These are phyloP conservation scores for Hanseniaspora uvarum DNA, from an alignment of 1,139 yeast genomes.

Conservation along the genomic window DNA sequence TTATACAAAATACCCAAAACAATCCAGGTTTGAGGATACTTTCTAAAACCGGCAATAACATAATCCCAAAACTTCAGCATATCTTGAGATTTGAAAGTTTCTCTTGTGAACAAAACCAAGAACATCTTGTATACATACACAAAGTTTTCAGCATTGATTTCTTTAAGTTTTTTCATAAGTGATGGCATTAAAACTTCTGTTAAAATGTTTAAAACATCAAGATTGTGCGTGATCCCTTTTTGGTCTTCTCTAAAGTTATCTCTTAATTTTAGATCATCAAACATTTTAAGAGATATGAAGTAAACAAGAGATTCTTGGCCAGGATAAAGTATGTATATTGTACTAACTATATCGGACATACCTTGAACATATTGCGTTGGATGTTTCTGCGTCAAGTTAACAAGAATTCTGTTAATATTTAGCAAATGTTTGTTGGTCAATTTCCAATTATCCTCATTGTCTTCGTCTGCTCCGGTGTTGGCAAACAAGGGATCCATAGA, in stretches of 20 bases:
- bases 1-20: constrained; percentile 82
- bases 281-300: constrained; percentile 79
- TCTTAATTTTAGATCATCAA: constrained; percentile 75
- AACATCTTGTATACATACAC: constrained; percentile 93
- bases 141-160: constrained; percentile 79
- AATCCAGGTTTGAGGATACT: constrained; percentile 38
- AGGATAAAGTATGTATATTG: constrained; percentile 63
- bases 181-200: constrained; percentile 84
- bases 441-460: constrained; percentile 39
- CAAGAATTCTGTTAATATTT: constrained; percentile 70
- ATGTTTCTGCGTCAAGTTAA: constrained; percentile 57
- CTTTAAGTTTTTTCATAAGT: constrained; percentile 67
- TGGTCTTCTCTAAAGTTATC: constrained; percentile 85
- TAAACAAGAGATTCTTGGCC: constrained; percentile 70
- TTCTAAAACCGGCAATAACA: constrained; percentile 8
- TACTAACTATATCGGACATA: constrained; percentile 87
- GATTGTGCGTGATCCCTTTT: constrained; percentile 83
- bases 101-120: constrained; percentile 90
- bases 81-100: constrained; percentile 37
- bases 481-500: constrained; percentile 29
- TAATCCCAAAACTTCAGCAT: constrained; percentile 82
- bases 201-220: constrained; percentile 69
- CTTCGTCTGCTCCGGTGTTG: constrained; percentile 27
- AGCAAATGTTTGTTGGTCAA: constrained; percentile 60
- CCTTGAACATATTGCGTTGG: constrained; percentile 95